phyloP scores from a whole-genome alignment of 495 filamentous ascomycete species.

The Hypoxylon trugodes region DNA sequence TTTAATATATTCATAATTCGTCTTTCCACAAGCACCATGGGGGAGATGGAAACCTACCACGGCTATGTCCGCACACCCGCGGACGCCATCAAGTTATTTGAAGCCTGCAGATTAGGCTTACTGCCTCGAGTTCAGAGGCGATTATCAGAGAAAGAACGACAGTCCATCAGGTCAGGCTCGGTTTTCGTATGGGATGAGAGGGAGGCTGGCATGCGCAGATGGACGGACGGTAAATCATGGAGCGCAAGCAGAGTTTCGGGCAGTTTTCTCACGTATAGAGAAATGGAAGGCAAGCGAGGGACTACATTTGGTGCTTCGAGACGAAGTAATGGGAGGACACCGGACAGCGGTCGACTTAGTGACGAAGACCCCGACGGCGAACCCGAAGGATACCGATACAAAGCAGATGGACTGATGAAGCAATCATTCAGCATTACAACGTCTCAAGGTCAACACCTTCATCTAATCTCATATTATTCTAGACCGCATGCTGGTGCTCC shows the following conservation, averaged over 20 bases:
- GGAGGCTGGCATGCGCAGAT: conserved; percentile 96
- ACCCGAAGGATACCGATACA: conserved; percentile 96
- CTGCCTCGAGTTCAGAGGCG: conserved; percentile 91
- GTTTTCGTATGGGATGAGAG: conserved; percentile 99
- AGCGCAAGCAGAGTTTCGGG: conserved; percentile 97
- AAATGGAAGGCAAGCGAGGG: conserved; percentile 96
- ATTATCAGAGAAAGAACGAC: conserved; percentile 95
- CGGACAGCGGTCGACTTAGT: conserved; percentile 78
- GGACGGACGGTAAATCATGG: conserved; percentile 99
- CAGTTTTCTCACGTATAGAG: conserved; percentile 95
- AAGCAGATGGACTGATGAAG: conserved; percentile 97
- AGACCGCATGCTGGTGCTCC: conserved; percentile 72
- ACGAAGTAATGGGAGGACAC: conserved; percentile 73
- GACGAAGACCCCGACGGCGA: conserved; percentile 87
- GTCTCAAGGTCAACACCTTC: conserved; percentile 85
- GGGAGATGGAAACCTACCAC: conserved; percentile 92
- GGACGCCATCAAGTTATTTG: conserved; percentile 97
- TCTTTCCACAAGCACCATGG: background rate
- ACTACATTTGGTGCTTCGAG: conserved; percentile 64
- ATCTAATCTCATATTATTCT: conserved; percentile 97
- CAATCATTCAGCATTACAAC: conserved; percentile 99
- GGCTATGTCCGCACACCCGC: conserved; percentile 89
- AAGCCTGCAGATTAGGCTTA: conserved; percentile 90
- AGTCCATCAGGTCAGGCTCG: conserved; percentile 91
- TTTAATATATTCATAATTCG: background rate